Evolutionary conservation across 352 stramenopile genomes (phyloP).

Genomic region (Pythium guiyangense): DNA sequence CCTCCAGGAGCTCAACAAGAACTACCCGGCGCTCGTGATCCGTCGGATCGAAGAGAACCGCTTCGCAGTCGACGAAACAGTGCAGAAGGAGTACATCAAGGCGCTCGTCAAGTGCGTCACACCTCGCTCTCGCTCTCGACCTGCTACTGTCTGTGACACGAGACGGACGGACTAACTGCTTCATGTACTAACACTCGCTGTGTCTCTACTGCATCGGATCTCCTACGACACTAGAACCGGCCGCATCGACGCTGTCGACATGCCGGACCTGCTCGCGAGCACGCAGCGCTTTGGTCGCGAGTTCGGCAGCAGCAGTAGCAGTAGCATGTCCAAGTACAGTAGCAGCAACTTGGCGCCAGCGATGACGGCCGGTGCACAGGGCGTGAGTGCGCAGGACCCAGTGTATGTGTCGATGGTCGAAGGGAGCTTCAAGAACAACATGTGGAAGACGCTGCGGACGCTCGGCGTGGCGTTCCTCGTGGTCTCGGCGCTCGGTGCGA

Average conservation of each 20-base stretch:
- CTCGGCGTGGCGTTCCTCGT: conserved; percentile 84
- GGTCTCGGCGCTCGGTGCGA: conserved; percentile 76
- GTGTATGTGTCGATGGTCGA: conserved; percentile 90
- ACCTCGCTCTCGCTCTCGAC: neutral
- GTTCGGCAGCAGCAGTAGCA: neutral
- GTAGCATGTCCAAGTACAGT: conserved; percentile 5
- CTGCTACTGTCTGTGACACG: too few species aligned
- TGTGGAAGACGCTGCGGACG: conserved; percentile 85
- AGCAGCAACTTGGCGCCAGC: conserved; percentile 2
- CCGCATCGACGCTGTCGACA: conserved; percentile 75
- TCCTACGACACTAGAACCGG: conserved; percentile 37
- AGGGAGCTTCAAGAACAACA: conserved; percentile 86
- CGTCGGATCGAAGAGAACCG: conserved; percentile 81
- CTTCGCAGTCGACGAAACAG: conserved; percentile 73
- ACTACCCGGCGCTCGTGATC: conserved; percentile 79
- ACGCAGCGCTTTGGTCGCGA: conserved; percentile 24
- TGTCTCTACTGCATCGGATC: neutral
- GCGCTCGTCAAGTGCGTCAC: conserved; percentile 66
- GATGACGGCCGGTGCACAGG: conserved; percentile 33
- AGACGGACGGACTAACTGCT: neutral
- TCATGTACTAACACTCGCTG: neutral
- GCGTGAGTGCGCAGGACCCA: conserved; percentile 64
- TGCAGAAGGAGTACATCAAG: conserved; percentile 89
- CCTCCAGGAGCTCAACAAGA: conserved; percentile 84
- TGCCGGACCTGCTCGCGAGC: conserved; percentile 44